Conservation (phyloP, 2,329 filamentous ascomycete genomes). For the Cladorrhinum sp. region DNA sequence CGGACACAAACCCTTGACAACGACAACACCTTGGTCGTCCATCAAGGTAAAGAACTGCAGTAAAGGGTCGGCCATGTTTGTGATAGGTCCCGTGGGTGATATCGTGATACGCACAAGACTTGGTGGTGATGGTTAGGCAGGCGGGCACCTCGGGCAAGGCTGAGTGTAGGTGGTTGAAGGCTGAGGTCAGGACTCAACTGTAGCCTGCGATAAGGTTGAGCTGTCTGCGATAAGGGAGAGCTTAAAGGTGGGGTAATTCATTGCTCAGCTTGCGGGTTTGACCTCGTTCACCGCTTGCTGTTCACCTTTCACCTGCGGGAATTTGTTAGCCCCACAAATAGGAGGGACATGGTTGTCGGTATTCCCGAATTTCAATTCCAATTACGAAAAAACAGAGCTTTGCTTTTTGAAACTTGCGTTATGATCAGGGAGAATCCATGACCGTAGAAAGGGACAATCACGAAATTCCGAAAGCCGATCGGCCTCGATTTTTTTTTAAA, state of each 20-base stretch:
- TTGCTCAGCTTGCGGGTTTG: neutral
- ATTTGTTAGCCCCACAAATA: neutral
- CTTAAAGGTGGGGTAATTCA: constrained; percentile 1
- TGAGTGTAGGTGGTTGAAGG: neutral
- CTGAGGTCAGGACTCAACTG: neutral
- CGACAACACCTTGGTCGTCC: constrained; percentile 43
- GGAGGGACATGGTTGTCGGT: neutral
- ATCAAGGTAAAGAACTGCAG: constrained; percentile 46
- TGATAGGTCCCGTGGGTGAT: neutral
- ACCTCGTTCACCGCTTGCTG: neutral
- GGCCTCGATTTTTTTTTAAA: too few species aligned
- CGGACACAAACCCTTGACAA: constrained; percentile 45
- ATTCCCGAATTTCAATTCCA: neutral
- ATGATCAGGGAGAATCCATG: neutral
- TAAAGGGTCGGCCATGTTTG: constrained; percentile 40
- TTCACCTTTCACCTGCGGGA: neutral
- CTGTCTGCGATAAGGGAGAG: neutral
- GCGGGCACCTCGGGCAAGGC: neutral
- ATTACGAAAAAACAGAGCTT: neutral
- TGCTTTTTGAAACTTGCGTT: neutral
- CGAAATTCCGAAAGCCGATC: neutral
- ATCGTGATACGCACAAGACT: neutral
- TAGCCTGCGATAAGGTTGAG: constrained; percentile 7
- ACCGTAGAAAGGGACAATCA: neutral
- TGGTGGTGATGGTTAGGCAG: neutral